Base-by-base conservation (phyloP, 768 basidiomycete species). In the Boletus sp. region DNA sequence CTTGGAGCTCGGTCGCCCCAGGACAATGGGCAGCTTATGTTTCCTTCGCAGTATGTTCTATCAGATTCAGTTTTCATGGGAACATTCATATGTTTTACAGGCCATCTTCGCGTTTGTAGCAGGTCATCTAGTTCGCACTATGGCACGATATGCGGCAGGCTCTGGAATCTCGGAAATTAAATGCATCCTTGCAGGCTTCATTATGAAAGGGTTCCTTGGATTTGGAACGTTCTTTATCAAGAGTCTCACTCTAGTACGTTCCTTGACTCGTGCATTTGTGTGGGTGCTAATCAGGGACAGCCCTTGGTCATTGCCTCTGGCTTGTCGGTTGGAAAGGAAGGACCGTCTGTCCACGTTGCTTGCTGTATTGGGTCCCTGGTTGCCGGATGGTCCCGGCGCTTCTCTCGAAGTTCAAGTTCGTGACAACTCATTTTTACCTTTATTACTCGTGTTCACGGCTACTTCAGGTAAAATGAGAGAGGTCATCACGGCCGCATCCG, bases 161-260 rank as follows among this genome's bases (percentile, higher is more conserved):
- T 98, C 95, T 54, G 97, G 97, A 47, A 98, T 99, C 45, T 93
- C 95, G 21, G 97, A 99, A 72, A 98, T 99, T 72, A 99, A 98
- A 66, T 97, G 93, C 67, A 98, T 98, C 62, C 76, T 99, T 30
- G 92, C 91, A 9, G 97, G 97, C 4, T 99, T 99, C 73, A 80
- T 95, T 61, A 98, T 99, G 90, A 87, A 97, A 70, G 93, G 94
- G 0, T 99, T 88, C 71, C 79, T 98, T 34, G 89, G 93, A 14
- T 84, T 88, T 56, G 84, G 87, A 67, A 98, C 97, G 1, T 88
- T 98, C 60, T 78, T 87, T 56, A 91, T 98, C 71, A 99, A 99
- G 76, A 93, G 90, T 66, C 75, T 99, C 35, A 93, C 95, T 7
- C 73, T 99, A 64, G 97, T 96, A 58, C 60, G 88, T 75, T 21